A percentile compares a stretch with the other conserved stretches of the same genome.
Evolutionary conservation across 345 rosid genomes (phyloP).

Genomic region (Hirschfeldia incana): DNA sequence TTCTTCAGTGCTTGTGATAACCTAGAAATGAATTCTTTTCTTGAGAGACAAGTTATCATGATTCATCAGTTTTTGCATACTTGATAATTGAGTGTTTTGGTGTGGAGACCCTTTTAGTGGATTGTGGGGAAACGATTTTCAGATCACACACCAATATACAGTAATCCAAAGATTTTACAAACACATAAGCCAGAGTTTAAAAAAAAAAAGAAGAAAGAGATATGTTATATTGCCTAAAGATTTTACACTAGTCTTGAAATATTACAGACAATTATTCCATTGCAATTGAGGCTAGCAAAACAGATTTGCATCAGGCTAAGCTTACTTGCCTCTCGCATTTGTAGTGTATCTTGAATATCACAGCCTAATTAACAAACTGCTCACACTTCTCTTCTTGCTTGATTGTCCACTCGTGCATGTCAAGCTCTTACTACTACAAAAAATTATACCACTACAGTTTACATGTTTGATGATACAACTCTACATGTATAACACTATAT

Average conservation of each 20-base stretch:
- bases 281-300: neutral
- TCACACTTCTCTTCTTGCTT: slow-evolving; percentile 70
- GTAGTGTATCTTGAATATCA: slow-evolving; percentile 49
- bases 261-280: slow-evolving; percentile 19
- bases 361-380: slow-evolving; percentile 62
- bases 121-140: neutral
- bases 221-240: slow-evolving; percentile 26
- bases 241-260: slow-evolving; percentile 30
- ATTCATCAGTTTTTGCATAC: neutral
- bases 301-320: too few species aligned
- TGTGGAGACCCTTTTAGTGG: neutral
- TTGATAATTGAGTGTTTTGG: neutral
- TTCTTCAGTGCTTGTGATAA: neutral
- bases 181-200: slow-evolving; percentile 4
- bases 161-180: neutral
- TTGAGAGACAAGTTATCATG: neutral
- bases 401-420: slow-evolving; percentile 38
- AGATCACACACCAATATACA: neutral
- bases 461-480: too few species aligned
- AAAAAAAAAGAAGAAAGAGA: neutral
- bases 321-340: slow-evolving; percentile 54
- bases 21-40: neutral
- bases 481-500: too few species aligned
- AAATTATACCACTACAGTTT: too few species aligned
- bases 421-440: too few species aligned